Evolutionary conservation across 768 basidiomycete species (phyloP).

Genomic region (Mycena alexandri): DNA sequence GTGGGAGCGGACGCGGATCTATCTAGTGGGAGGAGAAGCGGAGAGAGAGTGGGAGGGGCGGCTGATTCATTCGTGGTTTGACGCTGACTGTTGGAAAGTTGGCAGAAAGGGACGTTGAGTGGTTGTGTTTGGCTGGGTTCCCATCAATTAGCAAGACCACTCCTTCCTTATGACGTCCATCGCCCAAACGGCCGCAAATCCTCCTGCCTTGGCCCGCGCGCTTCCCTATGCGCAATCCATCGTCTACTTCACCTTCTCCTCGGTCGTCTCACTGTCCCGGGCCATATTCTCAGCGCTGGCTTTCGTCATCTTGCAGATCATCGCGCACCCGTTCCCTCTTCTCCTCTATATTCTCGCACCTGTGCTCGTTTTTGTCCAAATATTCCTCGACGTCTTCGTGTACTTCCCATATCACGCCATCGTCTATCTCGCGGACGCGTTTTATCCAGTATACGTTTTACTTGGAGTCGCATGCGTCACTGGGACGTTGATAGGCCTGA

Average conservation of each 20-base stretch:
- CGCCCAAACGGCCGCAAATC: slow-evolving; percentile 6
- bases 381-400: slow-evolving; percentile 49
- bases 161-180: not conserved
- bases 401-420: slow-evolving; percentile 51
- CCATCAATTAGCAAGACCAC: not conserved
- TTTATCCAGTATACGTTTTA: slow-evolving; percentile 56
- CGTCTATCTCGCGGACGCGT: slow-evolving; percentile 35
- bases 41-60: too few species aligned
- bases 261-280: not conserved
- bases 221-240: slow-evolving; percentile 1
- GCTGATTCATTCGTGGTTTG: too few species aligned
- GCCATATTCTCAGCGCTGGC: not conserved
- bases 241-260: not conserved
- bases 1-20: too few species aligned
- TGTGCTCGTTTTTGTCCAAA: slow-evolving; percentile 44
- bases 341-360: slow-evolving; percentile 51
- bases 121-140: not conserved
- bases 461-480: slow-evolving; percentile 51
- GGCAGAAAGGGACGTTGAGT: too few species aligned
- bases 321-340: slow-evolving; percentile 18
- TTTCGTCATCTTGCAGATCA: not conserved
- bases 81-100: too few species aligned
- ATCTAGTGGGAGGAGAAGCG: too few species aligned
- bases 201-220: slow-evolving; percentile 16
- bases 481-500: slow-evolving; percentile 47